These are phyloP conservation scores for Coemansia sp. DNA, from an alignment of 192 early-diverging fungal genomes.

Conservation along the genomic window DNA sequence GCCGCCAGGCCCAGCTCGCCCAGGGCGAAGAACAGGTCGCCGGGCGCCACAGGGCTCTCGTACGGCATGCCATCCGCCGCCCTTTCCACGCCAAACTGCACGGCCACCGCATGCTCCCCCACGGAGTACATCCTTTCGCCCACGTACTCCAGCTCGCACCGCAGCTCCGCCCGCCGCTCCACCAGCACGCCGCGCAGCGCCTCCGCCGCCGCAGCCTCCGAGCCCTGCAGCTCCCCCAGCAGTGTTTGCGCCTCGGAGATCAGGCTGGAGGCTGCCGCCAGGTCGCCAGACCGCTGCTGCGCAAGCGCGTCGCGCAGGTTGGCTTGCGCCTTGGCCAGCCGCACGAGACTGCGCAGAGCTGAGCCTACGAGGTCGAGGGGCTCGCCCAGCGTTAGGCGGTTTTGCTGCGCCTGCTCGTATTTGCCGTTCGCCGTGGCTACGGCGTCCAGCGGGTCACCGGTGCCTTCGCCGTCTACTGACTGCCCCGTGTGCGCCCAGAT, in stretches of 20 bases:
- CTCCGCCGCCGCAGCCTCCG: constrained; percentile 8
- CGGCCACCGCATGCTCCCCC: constrained; percentile 10
- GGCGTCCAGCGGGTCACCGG: constrained; percentile 49
- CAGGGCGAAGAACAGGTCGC: constrained; percentile 48
- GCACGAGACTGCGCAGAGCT: constrained; percentile 20
- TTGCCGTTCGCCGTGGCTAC: constrained; percentile 47
- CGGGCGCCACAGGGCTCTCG: constrained; percentile 37
- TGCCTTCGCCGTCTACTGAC: constrained; percentile 25
- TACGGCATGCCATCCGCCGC: constrained; percentile 41
- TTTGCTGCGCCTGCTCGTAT: constrained; percentile 18
- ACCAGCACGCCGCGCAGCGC: constrained; percentile 23
- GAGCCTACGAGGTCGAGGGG: constrained; percentile 28
- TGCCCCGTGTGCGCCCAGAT: constrained; percentile 43
- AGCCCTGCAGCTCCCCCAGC: constrained; percentile 27
- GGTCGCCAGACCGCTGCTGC: constrained; percentile 41
- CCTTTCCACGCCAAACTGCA: constrained; percentile 18
- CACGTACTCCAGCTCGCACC: constrained; percentile 42
- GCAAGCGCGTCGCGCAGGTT: constrained; percentile 46
- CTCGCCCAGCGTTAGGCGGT: neutral
- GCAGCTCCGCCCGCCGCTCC: constrained; percentile 29
- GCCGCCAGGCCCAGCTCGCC: constrained; percentile 33
- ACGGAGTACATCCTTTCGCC: constrained; percentile 22
- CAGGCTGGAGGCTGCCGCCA: constrained; percentile 37
- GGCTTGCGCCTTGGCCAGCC: constrained; percentile 39
- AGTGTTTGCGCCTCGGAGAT: constrained; percentile 33